Conservation (phyloP, 306 rosid species). For the Heteromeles arbutifolia region DNA sequence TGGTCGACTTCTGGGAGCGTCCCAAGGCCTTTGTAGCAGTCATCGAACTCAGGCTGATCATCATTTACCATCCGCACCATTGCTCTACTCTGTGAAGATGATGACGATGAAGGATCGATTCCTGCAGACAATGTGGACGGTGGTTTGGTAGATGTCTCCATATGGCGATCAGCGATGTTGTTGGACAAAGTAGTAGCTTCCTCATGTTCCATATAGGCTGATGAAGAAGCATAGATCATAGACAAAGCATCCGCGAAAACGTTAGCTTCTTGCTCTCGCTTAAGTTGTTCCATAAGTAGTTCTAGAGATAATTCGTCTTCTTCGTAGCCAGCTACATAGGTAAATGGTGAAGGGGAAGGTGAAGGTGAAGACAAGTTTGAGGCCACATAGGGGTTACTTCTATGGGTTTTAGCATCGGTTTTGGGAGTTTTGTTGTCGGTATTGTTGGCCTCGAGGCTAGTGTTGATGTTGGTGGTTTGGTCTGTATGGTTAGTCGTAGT, state of each 20-base stretch:
- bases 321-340: not conserved
- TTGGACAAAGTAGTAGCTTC: not conserved
- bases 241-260: not conserved
- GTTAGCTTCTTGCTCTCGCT: constrained; percentile 14
- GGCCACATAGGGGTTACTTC: not conserved
- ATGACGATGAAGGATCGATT: not conserved
- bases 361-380: not conserved
- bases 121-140: not conserved
- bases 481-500: not conserved
- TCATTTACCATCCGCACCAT: not conserved
- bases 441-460: not conserved
- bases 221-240: constrained; percentile 7
- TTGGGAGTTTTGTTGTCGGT: not conserved
- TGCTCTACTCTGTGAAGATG: not conserved
- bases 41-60: not conserved
- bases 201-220: not conserved
- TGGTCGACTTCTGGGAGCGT: constrained; percentile 11
- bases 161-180: too few species aligned
- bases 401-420: not conserved
- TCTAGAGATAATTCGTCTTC: not conserved
- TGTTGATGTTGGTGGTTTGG: not conserved
- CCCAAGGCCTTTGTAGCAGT: constrained; percentile 15
- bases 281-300: constrained; percentile 12
- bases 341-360: not conserved
- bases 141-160: not conserved